phyloP scores from a whole-genome alignment of 495 filamentous ascomycete genomes.

The Rhizodiscina lignyota region DNA sequence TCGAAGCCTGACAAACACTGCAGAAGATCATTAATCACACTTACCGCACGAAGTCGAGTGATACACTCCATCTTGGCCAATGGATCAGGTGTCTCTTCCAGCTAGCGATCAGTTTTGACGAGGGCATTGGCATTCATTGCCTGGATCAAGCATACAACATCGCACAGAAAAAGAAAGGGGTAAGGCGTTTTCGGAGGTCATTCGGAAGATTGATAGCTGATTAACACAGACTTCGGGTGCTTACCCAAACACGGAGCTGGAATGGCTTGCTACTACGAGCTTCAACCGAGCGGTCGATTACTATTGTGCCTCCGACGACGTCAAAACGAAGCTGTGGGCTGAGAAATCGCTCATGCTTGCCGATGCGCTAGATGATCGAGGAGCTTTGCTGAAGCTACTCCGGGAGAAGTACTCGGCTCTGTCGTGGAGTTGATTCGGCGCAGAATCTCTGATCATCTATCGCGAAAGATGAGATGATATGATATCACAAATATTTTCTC shows the following conservation, averaged over 20 bases:
- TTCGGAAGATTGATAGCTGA: not conserved
- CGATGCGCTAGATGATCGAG: slow-evolving; percentile 33
- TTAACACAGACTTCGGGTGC: not conserved
- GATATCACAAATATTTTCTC: too few species aligned
- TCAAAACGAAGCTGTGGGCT: slow-evolving; percentile 45
- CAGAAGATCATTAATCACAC: slow-evolving; percentile 47
- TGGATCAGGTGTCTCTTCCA: slow-evolving; percentile 62
- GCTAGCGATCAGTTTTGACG: slow-evolving; percentile 32
- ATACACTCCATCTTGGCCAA: slow-evolving; percentile 41
- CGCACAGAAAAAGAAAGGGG: slow-evolving; percentile 10
- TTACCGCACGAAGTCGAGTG: slow-evolving; percentile 36
- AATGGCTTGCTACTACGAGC: slow-evolving; percentile 55
- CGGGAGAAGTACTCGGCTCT: slow-evolving; percentile 27
- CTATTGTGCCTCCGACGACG: slow-evolving; percentile 38
- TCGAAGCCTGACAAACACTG: slow-evolving; percentile 7
- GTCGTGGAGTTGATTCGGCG: slow-evolving; percentile 9
- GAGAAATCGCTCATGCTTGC: slow-evolving; percentile 48
- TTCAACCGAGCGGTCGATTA: slow-evolving; percentile 70
- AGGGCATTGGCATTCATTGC: slow-evolving; percentile 15
- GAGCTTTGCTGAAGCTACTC: slow-evolving; percentile 32
- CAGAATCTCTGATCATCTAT: too few species aligned
- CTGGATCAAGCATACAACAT: slow-evolving; percentile 20
- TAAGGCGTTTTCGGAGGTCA: slow-evolving; percentile 3
- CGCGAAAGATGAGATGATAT: too few species aligned
- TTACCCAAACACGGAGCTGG: slow-evolving; percentile 56